Conservation (phyloP, 2,329 filamentous ascomycete species). For the Fusarium chaquense region DNA sequence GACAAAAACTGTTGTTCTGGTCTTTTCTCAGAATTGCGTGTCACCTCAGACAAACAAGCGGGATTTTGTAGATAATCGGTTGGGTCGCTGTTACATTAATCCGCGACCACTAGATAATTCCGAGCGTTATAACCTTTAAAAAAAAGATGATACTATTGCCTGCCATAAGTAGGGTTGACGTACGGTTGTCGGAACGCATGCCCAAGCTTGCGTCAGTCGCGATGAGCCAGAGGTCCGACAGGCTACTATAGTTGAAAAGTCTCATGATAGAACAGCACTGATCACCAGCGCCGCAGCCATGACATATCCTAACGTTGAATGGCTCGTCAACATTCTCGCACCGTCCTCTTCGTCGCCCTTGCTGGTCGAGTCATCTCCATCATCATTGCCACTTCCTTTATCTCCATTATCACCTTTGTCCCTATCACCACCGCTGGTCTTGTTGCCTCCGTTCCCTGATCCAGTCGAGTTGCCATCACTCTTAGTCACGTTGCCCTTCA, state of each 20-base stretch:
- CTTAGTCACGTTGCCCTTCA: conserved; percentile 15
- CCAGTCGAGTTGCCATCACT: neutral
- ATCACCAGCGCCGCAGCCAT: conserved; percentile 21
- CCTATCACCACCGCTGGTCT: neutral
- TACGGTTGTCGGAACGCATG: too few relatives aligned
- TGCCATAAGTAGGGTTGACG: too few relatives aligned
- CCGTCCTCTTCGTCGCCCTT: conserved; percentile 32
- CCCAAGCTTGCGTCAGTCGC: too few relatives aligned
- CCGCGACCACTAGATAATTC: too few relatives aligned
- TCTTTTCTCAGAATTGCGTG: too few relatives aligned
- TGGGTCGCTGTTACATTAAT: too few relatives aligned
- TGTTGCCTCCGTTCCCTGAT: neutral
- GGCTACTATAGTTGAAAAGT: neutral
- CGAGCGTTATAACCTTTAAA: neutral
- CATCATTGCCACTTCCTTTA: neutral
- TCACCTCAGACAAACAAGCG: too few relatives aligned
- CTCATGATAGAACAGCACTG: conserved; percentile 9
- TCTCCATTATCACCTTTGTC: neutral
- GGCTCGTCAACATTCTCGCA: conserved; percentile 1
- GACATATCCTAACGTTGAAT: conserved; percentile 23
- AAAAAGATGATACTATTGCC: too few relatives aligned
- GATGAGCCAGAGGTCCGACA: too few relatives aligned
- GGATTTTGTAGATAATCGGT: too few relatives aligned
- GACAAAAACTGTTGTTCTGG: neutral
- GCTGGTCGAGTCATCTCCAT: neutral